phyloP scores from a whole-genome alignment of 495 filamentous ascomycete genomes.

The Alectoria sarmentosa region DNA sequence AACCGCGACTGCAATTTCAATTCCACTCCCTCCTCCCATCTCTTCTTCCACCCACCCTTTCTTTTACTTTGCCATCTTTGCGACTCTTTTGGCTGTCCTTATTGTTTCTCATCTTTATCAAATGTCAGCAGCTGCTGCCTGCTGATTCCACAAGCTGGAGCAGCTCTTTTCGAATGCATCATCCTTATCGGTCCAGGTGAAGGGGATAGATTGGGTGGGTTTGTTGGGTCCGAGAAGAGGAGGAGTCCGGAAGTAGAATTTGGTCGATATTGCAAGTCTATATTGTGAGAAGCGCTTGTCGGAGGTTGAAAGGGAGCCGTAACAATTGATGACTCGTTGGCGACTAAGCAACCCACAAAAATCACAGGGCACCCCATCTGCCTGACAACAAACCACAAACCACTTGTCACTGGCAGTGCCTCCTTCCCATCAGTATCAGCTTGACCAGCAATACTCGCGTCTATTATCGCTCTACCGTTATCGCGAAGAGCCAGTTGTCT shows the following conservation, averaged over 20 bases:
- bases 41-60: background rate
- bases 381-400: background rate
- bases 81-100: conserved; percentile 1
- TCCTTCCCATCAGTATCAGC: background rate
- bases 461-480: background rate
- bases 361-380: background rate
- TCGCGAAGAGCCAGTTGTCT: background rate
- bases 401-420: background rate
- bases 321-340: background rate
- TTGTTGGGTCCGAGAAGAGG: conserved; percentile 6
- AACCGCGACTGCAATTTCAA: conserved; percentile 8
- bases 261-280: background rate
- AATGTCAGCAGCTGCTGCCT: conserved; percentile 15
- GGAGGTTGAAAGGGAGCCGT: background rate
- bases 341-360: conserved; percentile 4
- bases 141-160: conserved; percentile 17
- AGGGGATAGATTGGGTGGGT: conserved; percentile 13
- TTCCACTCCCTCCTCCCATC: background rate
- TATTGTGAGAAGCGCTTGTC: background rate
- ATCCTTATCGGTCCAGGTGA: conserved; percentile 12
- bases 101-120: conserved; percentile 17
- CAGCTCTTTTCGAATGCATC: conserved; percentile 16
- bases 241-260: background rate
- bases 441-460: background rate
- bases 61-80: background rate